phyloP scores from a whole-genome alignment of 2,329 filamentous ascomycete genomes.

The Aschersonia sp. region DNA sequence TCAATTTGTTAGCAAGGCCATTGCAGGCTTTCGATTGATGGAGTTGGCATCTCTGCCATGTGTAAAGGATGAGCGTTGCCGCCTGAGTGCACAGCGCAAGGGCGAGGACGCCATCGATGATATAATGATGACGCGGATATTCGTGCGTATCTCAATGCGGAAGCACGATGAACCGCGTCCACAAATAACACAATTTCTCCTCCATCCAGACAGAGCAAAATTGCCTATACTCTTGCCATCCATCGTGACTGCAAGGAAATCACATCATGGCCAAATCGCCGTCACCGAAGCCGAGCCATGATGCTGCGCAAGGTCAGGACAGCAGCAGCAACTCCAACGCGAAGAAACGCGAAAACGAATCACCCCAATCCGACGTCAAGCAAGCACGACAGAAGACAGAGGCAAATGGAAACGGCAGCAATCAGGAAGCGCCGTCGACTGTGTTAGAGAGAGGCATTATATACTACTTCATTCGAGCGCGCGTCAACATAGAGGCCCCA shows the following conservation, averaged over 20 bases:
- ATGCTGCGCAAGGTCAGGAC: neutral
- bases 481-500: constrained; percentile 59
- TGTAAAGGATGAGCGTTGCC: too few relatives aligned
- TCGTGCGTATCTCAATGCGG: too few relatives aligned
- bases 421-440: constrained; percentile 20
- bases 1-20: too few relatives aligned
- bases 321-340: neutral
- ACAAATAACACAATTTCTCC: too few relatives aligned
- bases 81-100: too few relatives aligned
- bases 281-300: too few relatives aligned
- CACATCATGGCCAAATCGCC: neutral
- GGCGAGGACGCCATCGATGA: constrained; percentile 12
- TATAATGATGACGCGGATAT: constrained; percentile 16
- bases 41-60: too few relatives aligned
- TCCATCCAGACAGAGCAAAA: too few relatives aligned
- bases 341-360: neutral
- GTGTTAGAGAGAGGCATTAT: constrained; percentile 80
- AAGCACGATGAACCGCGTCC: too few relatives aligned
- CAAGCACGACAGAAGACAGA: constrained; percentile 2
- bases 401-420: constrained; percentile 9
- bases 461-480: constrained; percentile 78
- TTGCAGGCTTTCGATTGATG: too few relatives aligned
- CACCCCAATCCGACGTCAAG: neutral
- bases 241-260: neutral
- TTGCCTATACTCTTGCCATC: too few relatives aligned